Base-by-base conservation (phyloP, 176 grass and related monocot genomes). In the Pontederia paniculata region DNA sequence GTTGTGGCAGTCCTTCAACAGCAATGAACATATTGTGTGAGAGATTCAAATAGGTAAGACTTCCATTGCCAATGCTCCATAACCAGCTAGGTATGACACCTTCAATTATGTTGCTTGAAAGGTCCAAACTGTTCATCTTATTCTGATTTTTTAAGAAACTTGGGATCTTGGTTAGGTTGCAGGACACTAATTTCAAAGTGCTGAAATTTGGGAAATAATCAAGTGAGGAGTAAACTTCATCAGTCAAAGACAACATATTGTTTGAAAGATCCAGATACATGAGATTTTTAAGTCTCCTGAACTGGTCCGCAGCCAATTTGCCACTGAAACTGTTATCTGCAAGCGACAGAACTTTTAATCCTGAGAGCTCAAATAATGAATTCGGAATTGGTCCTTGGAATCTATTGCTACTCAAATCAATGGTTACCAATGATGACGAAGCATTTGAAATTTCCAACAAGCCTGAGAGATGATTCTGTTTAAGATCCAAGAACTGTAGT, bases 21-120 rank as follows among this genome's bases (percentile, higher is more conserved):
- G 15, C 43, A 2, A 54, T 88, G 42, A 94, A 63, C 31, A 57
- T 23, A 28, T 88, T 94, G 25, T 70, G 17, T 66, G 88, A 94
- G 11, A 94, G 14, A 67, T 94, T 76, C 7, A 94, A 8, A 20
- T 71, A 19, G 9, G 0, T 0, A 0, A 46, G 14, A 44, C 0
- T 31, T 23, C 59, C 4, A 0, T 43, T 75, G 60, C 73, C 77
- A 7, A 44, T 80, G 13, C 53, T 52, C 73, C 71, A 80, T 46
- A 60, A 53, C 88, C 79, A 94, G 1, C 43, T 25, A 56, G 83
- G 88, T 77, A 87, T 37, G 5, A 9, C 28, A 15, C 73, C 80
- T 1, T 19, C 16, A 43, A 87, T 87, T 10, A 70, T 67, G 50
- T 94, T 94, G 22, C 58, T 17, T 18, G 88, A 94, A n/a, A 94